Percentiles rank a stretch among this genome's conserved stretches.
Evolutionary conservation across 2,329 filamentous ascomycete genomes (phyloP).

Genomic region (Chaetomium globosum): DNA sequence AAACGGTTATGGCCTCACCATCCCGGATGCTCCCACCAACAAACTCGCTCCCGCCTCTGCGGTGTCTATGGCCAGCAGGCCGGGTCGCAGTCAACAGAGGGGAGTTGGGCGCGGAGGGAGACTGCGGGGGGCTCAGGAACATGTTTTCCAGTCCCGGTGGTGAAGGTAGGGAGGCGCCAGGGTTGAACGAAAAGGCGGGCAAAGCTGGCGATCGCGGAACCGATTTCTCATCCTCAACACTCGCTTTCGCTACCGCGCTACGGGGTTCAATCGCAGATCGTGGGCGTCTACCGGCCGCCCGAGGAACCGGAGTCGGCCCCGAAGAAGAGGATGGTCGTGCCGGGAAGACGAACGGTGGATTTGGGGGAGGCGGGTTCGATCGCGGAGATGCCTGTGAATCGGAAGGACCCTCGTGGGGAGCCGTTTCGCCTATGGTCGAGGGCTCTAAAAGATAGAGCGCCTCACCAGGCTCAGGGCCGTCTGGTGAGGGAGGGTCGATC

Average conservation of each 20-base stretch:
- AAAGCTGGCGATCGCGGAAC: slow-evolving; percentile 48
- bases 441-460: slow-evolving; percentile 28
- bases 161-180: slow-evolving; percentile 45
- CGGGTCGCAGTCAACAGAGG: slow-evolving; percentile 55
- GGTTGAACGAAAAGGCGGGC: slow-evolving; percentile 61
- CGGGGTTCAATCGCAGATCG: slow-evolving; percentile 56
- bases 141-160: slow-evolving; percentile 43
- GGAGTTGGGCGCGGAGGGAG: slow-evolving; percentile 58
- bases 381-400: slow-evolving; percentile 44
- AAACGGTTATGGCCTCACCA: slow-evolving; percentile 60
- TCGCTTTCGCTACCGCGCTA: slow-evolving; percentile 38
- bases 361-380: slow-evolving; percentile 54
- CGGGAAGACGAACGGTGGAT: slow-evolving; percentile 68
- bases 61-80: slow-evolving; percentile 70
- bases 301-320: slow-evolving; percentile 52
- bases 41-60: slow-evolving; percentile 82
- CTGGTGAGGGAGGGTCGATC: slow-evolving; percentile 32
- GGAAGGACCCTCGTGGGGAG: slow-evolving; percentile 34
- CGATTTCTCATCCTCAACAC: slow-evolving; percentile 40
- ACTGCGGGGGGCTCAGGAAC: slow-evolving; percentile 58
- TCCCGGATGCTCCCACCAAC: slow-evolving; percentile 71
- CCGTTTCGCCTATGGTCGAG: slow-evolving; percentile 37
- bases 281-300: slow-evolving; percentile 54
- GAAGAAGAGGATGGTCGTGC: slow-evolving; percentile 51
- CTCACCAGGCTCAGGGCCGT: slow-evolving; percentile 27